Evolutionary conservation across 495 filamentous ascomycete species (phyloP).

Genomic region (Hypoxylon fuscum): DNA sequence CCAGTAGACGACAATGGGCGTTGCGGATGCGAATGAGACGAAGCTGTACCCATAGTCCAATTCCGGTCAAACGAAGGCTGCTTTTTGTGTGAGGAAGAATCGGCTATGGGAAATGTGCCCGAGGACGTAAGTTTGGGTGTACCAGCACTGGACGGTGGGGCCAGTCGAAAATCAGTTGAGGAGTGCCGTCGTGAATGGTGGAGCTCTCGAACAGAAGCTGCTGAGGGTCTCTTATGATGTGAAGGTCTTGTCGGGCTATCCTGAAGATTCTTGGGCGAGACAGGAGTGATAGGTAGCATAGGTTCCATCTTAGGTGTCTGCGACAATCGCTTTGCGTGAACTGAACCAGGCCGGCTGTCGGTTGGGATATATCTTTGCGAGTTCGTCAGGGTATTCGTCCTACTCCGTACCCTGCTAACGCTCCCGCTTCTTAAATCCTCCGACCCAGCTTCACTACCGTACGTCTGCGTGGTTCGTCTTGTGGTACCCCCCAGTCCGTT

Average conservation of each 20-base stretch:
- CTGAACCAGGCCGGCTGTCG: conserved; percentile 49
- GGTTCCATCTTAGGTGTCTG: conserved; percentile 55
- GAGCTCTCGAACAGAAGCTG: conserved; percentile 83
- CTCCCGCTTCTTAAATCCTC: conserved; percentile 50
- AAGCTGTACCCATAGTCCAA: conserved; percentile 79
- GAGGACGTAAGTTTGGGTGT: conserved; percentile 48
- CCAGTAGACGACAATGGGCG: conserved; percentile 59
- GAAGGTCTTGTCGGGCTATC: conserved; percentile 65
- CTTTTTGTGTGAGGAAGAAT: conserved; percentile 68
- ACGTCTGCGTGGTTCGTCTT: conserved; percentile 59
- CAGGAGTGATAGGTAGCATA: conserved; percentile 49
- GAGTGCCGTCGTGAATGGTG: conserved; percentile 90
- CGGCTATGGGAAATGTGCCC: conserved; percentile 48
- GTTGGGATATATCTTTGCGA: conserved; percentile 66
- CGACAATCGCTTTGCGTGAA: conserved; percentile 53
- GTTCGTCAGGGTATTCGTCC: conserved; percentile 76
- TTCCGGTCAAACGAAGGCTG: conserved; percentile 87
- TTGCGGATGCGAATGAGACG: conserved; percentile 43
- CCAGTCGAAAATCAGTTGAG: conserved; percentile 73
- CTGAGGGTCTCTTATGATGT: conserved; percentile 69
- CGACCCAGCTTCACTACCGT: conserved; percentile 63
- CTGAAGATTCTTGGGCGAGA: conserved; percentile 54
- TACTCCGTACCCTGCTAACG: conserved; percentile 49
- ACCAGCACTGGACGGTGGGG: conserved; percentile 40
- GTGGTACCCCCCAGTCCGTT: conserved; percentile 49